Conservation (phyloP, 176 grass and related monocot species). For the Eragrostis curvula region DNA sequence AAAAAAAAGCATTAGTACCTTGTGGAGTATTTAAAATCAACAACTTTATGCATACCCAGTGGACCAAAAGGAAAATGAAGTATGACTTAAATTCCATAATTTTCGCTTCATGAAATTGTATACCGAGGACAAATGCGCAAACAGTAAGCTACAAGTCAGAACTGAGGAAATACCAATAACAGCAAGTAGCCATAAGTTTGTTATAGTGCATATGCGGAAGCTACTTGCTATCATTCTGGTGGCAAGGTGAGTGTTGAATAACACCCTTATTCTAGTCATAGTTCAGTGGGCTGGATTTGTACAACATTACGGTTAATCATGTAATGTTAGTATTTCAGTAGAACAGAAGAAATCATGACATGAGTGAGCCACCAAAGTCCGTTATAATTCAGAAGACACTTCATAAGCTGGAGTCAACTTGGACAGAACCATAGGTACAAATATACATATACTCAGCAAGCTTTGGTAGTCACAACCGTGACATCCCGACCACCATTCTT, state of each 20-base stretch:
- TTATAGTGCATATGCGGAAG: constrained; percentile 46
- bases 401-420: background rate
- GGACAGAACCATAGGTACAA: background rate
- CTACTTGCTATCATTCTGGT: constrained; percentile 51
- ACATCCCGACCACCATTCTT: background rate
- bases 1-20: background rate
- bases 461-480: background rate
- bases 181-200: background rate
- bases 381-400: constrained; percentile 9
- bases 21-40: background rate
- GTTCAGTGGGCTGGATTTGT: constrained; percentile 47
- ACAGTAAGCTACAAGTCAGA: constrained; percentile 2
- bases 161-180: background rate
- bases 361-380: constrained; percentile 1
- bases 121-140: constrained; percentile 41
- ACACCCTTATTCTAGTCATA: constrained; percentile 45
- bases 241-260: constrained; percentile 40
- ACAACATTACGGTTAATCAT: background rate
- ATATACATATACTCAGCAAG: constrained; percentile 33
- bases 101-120: constrained; percentile 62
- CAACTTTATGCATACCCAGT: background rate
- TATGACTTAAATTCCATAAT: constrained; percentile 49
- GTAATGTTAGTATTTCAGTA: background rate
- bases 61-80: constrained; percentile 34
- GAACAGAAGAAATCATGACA: background rate